These are phyloP conservation scores for Hypocrella siamensis DNA, from an alignment of 2,329 filamentous ascomycete species.

Conservation along the genomic window DNA sequence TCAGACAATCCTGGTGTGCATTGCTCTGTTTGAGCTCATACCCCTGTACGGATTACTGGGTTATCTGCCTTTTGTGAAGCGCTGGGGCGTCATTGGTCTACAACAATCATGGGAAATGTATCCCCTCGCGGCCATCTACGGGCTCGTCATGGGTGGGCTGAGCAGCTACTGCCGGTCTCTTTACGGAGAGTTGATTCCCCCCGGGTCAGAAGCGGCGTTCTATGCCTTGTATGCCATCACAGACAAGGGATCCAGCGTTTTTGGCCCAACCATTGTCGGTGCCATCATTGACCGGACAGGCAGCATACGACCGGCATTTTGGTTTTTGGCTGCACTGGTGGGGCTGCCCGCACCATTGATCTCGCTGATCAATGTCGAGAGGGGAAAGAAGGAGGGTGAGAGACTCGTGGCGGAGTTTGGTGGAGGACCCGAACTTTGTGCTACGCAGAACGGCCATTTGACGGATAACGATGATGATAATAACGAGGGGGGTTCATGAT, in stretches of 20 bases:
- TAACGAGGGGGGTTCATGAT: no score
- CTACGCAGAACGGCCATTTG: constrained; percentile 4
- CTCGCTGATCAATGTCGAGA: constrained; percentile 69
- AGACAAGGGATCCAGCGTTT: constrained; percentile 87
- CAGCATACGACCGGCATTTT: constrained; percentile 75
- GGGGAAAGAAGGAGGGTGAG: constrained; percentile 54
- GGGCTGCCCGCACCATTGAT: constrained; percentile 73
- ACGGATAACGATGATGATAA: constrained; percentile 11
- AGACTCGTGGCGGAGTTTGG: constrained; percentile 46
- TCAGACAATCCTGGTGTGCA: constrained; percentile 86
- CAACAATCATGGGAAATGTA: constrained; percentile 97
- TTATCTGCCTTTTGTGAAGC: constrained; percentile 65
- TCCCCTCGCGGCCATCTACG: constrained; percentile 76
- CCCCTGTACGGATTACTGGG: constrained; percentile 82
- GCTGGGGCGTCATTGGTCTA: constrained; percentile 65
- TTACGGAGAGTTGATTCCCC: constrained; percentile 86
- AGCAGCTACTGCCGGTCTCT: constrained; percentile 84
- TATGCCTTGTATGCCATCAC: constrained; percentile 96
- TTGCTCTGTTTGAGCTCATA: constrained; percentile 79
- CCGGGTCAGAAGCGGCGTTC: constrained; percentile 88
- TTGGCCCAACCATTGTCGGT: constrained; percentile 87
- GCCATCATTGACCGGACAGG: constrained; percentile 76
- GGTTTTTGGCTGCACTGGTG: constrained; percentile 78
- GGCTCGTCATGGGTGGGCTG: constrained; percentile 84
- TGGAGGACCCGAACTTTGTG: constrained; percentile 29